Conservation (phyloP, 257 asterid genomes). For the Anisodus acutangulus region DNA sequence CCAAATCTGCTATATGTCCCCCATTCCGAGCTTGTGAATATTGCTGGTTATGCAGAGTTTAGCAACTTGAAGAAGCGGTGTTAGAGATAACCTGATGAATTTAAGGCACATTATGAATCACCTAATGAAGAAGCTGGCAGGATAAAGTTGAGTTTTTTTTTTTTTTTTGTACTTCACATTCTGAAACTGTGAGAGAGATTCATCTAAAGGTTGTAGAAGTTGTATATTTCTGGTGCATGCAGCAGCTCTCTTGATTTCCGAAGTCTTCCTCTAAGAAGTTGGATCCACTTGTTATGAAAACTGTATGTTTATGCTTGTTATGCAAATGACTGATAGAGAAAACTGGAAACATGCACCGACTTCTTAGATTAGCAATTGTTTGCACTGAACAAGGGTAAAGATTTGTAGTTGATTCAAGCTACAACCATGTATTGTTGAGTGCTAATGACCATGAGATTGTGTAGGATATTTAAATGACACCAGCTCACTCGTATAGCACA, state of each 20-base stretch:
- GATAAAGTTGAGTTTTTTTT: background rate
- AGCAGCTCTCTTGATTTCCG: constrained; percentile 8
- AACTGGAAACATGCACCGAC: background rate
- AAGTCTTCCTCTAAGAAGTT: background rate
- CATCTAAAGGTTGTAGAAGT: background rate
- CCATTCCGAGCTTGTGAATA: background rate
- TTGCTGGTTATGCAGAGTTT: background rate
- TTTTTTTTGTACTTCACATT: background rate
- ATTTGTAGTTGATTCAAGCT: too few species aligned
- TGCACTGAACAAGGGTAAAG: background rate
- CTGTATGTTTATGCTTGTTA: background rate
- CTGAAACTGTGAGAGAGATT: background rate
- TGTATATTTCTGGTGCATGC: background rate
- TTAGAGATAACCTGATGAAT: background rate
- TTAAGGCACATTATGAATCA: background rate
- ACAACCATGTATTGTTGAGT: background rate
- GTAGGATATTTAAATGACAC: too few species aligned
- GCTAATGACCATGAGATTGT: background rate
- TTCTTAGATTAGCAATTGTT: background rate
- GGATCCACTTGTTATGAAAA: background rate
- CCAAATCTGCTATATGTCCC: background rate
- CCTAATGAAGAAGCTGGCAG: background rate
- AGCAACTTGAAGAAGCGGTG: background rate
- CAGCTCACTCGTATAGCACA: background rate
- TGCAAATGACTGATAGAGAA: background rate